Evolutionary conservation across 192 early-diverging fungal species (phyloP), one percentile per base, ranked within the genome.

Genomic region (Dissophora ornata): DNA sequence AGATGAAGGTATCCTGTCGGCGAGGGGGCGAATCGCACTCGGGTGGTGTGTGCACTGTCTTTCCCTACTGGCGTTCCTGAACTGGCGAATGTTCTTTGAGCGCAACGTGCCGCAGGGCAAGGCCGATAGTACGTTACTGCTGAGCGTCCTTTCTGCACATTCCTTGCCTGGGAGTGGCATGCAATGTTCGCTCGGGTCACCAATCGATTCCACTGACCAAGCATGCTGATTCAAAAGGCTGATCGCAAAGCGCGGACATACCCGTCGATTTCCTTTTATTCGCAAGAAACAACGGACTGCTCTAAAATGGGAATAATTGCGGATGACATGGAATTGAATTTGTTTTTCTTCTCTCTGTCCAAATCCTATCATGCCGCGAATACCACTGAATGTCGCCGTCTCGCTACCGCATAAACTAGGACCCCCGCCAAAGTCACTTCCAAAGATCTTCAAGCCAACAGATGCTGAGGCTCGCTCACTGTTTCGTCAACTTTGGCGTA

Each of bases 1-100:
- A 98, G 87, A 66, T 98, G 96, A 51, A 98, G 84, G 65, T 90
- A 86, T 15, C 96, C 96, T 4, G 96, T 97, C 6, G 96, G 96
- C 45, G 93, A 94, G 6, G 96, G 96, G 18, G 96, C 96, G 70
- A 98, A 98, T 21, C 96, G 87, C 19, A 95, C 95, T 25, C 95
- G 83, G 1, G 80, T 66, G n/a, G 80, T 57, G 13, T 44, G n/a
- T 13, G 54, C 2, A 8, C 70, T 18, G 13, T 46, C 47, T 5
- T 33, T 15, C 18, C 16, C 15, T 22, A 24, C 11, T 15, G 29
- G 32, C 9, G 50, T 34, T 44, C 28, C 29, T 44, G 62, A 46
- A 22, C 33, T 45, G 5, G 49, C 15, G 28, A 54, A 64, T 11
- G 10, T 29, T 26, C 36, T 49, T 38, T 48, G 48, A 21, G 15